Evolutionary conservation across 768 basidiomycete species (phyloP).

Genomic region (Boletus pseudo-olivaceus): DNA sequence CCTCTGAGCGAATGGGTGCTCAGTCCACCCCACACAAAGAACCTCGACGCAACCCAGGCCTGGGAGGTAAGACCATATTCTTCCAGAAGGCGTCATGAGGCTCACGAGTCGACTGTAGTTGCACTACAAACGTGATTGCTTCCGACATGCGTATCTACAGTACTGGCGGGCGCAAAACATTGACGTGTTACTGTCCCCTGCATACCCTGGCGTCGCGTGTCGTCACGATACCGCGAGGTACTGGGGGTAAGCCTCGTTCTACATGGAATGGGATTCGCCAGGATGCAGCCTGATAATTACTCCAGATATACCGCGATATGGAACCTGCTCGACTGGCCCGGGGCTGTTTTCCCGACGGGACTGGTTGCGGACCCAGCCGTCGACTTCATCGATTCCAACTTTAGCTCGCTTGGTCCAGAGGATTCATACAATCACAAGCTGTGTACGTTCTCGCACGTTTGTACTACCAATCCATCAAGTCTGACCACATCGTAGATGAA

Average conservation of each 20-base stretch:
- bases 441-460: constrained; percentile 12
- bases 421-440: constrained; percentile 17
- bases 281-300: background rate
- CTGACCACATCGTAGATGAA: constrained; percentile 21
- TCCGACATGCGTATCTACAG: constrained; percentile 32
- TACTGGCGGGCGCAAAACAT: constrained; percentile 38
- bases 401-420: constrained; percentile 14
- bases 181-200: constrained; percentile 41
- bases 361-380: constrained; percentile 25
- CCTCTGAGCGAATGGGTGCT: constrained; percentile 38
- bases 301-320: constrained; percentile 40
- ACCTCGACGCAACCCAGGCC: constrained; percentile 21
- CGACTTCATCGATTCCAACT: constrained; percentile 15
- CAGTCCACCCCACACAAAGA: constrained; percentile 22
- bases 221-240: constrained; percentile 37
- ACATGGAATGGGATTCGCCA: background rate
- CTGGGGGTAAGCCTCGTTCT: constrained; percentile 22
- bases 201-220: constrained; percentile 34
- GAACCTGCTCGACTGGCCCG: constrained; percentile 45
- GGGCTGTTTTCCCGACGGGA: constrained; percentile 44
- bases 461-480: background rate
- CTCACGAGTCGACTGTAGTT: constrained; percentile 20
- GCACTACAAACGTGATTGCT: constrained; percentile 32
- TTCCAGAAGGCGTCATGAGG: background rate
- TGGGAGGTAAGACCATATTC: constrained; percentile 28